phyloP scores from a whole-genome alignment of 2,329 filamentous ascomycete species.

The Colletotrichum sp. region DNA sequence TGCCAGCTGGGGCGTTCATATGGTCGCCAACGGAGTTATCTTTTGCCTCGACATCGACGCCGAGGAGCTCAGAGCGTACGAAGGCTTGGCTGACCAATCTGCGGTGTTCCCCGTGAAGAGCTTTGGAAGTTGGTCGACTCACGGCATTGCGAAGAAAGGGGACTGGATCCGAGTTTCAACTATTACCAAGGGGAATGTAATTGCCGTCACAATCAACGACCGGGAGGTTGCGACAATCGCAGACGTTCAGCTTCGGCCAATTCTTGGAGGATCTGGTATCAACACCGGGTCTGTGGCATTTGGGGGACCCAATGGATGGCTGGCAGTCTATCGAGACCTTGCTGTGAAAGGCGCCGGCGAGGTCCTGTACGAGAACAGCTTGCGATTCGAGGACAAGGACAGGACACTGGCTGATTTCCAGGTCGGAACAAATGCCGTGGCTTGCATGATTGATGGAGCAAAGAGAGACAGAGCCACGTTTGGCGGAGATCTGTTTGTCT shows the following conservation, averaged over 20 bases:
- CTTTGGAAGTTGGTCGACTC: constrained; percentile 1
- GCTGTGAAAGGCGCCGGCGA: background rate
- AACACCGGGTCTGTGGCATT: constrained; percentile 14
- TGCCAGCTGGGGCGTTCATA: constrained; percentile 17
- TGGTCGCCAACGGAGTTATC: constrained; percentile 17
- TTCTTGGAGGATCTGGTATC: background rate
- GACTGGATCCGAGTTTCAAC: background rate
- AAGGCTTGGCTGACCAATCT: constrained; percentile 1
- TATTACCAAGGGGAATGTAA: background rate
- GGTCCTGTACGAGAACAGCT: background rate
- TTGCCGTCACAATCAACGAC: background rate
- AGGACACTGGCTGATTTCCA: constrained; percentile 9
- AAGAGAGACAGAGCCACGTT: constrained; percentile 14
- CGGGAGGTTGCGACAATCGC: background rate
- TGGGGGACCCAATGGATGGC: constrained; percentile 12
- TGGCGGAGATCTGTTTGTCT: constrained; percentile 13
- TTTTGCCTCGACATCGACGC: constrained; percentile 3
- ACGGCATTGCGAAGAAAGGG: background rate
- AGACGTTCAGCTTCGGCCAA: background rate
- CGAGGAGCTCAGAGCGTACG: background rate
- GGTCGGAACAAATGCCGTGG: background rate
- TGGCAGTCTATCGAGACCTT: background rate
- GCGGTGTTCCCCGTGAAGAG: constrained; percentile 1
- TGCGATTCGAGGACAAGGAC: background rate
- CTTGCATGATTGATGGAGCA: constrained; percentile 15